phyloP scores from a whole-genome alignment of 2,329 filamentous ascomycete species.

The Ambrosiella xylebori region DNA sequence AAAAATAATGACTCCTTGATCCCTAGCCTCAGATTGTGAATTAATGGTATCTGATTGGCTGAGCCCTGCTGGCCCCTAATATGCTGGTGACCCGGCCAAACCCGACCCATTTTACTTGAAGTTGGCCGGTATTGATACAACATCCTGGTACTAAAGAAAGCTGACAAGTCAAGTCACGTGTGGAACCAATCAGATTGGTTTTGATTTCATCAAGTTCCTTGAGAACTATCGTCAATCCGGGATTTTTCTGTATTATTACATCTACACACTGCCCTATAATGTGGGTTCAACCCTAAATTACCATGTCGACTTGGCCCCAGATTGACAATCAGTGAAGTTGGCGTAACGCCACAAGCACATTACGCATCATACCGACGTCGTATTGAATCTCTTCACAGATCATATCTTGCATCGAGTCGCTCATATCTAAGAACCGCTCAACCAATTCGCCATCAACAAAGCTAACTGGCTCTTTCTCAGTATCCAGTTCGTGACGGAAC shows the following conservation, averaged over 20 bases:
- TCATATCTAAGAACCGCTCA: slow-evolving; percentile 63
- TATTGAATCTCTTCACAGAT: slow-evolving; percentile 31
- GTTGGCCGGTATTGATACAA: neutral
- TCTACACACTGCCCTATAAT: neutral
- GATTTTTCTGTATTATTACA: neutral
- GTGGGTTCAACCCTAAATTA: neutral
- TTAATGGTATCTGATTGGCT: slow-evolving; percentile 9
- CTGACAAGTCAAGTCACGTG: slow-evolving; percentile 3
- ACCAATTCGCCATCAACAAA: slow-evolving; percentile 90
- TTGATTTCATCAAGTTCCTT: neutral
- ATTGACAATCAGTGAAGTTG: slow-evolving; percentile 34
- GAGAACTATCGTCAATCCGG: neutral
- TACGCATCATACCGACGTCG: slow-evolving; percentile 46
- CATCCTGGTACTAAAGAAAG: neutral
- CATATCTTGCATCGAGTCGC: slow-evolving; percentile 36
- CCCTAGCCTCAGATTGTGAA: slow-evolving; percentile 11
- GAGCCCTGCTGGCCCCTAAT: neutral
- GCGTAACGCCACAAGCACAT: slow-evolving; percentile 43
- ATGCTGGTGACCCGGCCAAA: slow-evolving; percentile 10
- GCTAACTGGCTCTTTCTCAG: slow-evolving; percentile 59
- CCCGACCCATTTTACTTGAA: slow-evolving; percentile 7
- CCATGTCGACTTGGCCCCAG: neutral
- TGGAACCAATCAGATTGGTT: slow-evolving; percentile 1
- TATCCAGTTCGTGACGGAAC: slow-evolving; percentile 56
- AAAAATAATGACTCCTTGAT: slow-evolving; percentile 1